These are phyloP conservation scores for Crassisporium funariophilum DNA, from an alignment of 768 basidiomycete species.

Conservation along the genomic window DNA sequence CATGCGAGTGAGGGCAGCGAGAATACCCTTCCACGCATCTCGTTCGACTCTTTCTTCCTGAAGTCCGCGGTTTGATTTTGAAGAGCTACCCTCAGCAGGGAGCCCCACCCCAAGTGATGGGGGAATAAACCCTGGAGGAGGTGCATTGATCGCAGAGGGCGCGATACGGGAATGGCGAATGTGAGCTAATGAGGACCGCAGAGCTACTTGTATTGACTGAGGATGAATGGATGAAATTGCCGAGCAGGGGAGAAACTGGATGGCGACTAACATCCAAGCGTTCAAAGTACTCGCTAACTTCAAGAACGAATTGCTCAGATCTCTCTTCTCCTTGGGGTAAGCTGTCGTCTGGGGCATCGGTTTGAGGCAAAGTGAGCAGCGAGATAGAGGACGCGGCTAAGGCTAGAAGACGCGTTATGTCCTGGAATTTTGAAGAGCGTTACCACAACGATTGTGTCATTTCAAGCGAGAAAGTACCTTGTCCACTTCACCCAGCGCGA, in stretches of 20 bases:
- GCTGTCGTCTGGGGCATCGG: conserved; percentile 65
- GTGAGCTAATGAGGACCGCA: conserved; percentile 80
- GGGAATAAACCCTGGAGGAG: conserved; percentile 70
- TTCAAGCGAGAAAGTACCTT: conserved; percentile 43
- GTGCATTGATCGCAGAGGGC: conserved; percentile 85
- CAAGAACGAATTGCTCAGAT: conserved; percentile 82
- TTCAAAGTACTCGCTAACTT: conserved; percentile 86
- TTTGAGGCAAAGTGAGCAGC: conserved; percentile 80
- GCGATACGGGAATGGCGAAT: conserved; percentile 82
- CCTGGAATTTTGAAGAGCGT: conserved; percentile 43
- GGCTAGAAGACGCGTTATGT: conserved; percentile 74
- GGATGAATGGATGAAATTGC: conserved; percentile 7
- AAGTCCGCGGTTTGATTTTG: conserved; percentile 56
- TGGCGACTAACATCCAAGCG: conserved; percentile 65
- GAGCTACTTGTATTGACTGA: conserved; percentile 73
- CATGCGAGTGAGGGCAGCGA: conserved; percentile 65
- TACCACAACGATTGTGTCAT: background rate
- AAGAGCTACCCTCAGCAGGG: conserved; percentile 43
- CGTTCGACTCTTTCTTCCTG: conserved; percentile 78
- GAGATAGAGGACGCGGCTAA: conserved; percentile 80
- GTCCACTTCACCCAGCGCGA: conserved; percentile 78
- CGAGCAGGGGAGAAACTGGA: background rate
- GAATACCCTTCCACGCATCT: conserved; percentile 77
- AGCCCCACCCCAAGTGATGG: conserved; percentile 79
- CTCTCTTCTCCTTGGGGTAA: conserved; percentile 82